Conservation (phyloP, 163 green algal species). For the Scenedesmus sp. region DNA sequence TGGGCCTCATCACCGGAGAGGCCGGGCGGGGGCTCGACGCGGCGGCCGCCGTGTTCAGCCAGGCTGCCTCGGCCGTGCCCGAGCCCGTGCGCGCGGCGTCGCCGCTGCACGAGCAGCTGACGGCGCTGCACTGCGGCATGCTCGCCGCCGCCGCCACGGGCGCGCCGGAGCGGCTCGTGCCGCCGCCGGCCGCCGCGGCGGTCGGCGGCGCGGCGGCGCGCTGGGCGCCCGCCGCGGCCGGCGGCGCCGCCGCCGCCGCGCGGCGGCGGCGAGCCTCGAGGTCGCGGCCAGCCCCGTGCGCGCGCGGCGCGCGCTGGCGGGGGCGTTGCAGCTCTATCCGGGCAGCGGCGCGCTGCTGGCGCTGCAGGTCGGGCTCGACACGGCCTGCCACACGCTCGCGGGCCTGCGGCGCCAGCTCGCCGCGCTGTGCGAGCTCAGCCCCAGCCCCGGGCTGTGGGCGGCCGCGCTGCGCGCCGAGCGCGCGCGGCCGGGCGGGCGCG, state of each 20-base stretch:
- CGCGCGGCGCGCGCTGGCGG: conserved; percentile 25
- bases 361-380: conserved; percentile 43
- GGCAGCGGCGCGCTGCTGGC: conserved; percentile 44
- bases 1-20: conserved; percentile 8
- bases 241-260: not conserved
- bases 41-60: conserved; percentile 51
- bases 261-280: conserved; percentile 4
- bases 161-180: not conserved
- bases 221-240: not conserved
- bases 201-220: not conserved
- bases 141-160: conserved; percentile 17
- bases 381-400: conserved; percentile 17
- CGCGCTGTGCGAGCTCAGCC: conserved; percentile 14
- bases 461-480: conserved; percentile 31
- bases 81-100: conserved; percentile 31
- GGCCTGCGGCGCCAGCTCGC: conserved; percentile 50
- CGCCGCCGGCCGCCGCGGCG: not conserved
- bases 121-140: conserved; percentile 37
- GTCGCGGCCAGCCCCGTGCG: not conserved
- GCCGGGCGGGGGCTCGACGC: conserved; percentile 39
- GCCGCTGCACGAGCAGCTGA: conserved; percentile 49
- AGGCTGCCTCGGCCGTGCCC: conserved; percentile 44
- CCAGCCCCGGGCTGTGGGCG: conserved; percentile 35
- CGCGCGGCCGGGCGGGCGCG: conserved; percentile 13
- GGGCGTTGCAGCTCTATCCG: conserved; percentile 53